phyloP scores from a whole-genome alignment of 2,329 filamentous ascomycete species.

The Monilinia aucupariae region DNA sequence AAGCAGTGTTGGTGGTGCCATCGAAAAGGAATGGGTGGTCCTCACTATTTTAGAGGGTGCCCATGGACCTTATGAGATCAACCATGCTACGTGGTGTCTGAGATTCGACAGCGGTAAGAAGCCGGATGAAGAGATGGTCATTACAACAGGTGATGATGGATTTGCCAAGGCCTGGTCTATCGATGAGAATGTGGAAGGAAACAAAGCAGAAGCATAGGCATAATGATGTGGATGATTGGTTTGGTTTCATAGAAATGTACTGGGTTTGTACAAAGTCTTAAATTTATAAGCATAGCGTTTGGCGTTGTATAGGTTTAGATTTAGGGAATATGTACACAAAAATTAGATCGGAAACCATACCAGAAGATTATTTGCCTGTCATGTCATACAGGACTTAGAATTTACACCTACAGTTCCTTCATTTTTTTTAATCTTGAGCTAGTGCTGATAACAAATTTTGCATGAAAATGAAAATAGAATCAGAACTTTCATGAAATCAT shows the following conservation, averaged over 20 bases:
- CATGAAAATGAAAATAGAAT: background rate
- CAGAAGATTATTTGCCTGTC: background rate
- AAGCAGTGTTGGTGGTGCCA: conserved; percentile 29
- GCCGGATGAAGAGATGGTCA: conserved; percentile 73
- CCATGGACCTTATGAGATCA: conserved; percentile 91
- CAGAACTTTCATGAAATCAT: background rate
- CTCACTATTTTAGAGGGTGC: conserved; percentile 64
- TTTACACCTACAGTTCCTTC: background rate
- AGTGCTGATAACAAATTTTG: background rate
- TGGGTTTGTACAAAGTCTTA: background rate
- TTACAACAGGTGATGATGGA: conserved; percentile 91
- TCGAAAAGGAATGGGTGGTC: conserved; percentile 61
- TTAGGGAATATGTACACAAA: background rate
- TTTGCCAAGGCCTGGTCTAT: conserved; percentile 77
- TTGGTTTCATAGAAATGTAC: background rate
- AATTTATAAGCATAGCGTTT: conserved; percentile 11
- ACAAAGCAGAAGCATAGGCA: background rate
- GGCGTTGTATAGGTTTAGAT: conserved; percentile 10
- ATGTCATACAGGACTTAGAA: background rate
- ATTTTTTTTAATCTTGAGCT: too few relatives aligned
- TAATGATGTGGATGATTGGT: background rate
- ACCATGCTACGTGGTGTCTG: conserved; percentile 83
- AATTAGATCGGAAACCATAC: background rate
- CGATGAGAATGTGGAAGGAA: conserved; percentile 24
- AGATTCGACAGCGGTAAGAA: conserved; percentile 62